Evolutionary conservation across 139 green algal genomes (phyloP).

Genomic region (Dunaliella primolecta): DNA sequence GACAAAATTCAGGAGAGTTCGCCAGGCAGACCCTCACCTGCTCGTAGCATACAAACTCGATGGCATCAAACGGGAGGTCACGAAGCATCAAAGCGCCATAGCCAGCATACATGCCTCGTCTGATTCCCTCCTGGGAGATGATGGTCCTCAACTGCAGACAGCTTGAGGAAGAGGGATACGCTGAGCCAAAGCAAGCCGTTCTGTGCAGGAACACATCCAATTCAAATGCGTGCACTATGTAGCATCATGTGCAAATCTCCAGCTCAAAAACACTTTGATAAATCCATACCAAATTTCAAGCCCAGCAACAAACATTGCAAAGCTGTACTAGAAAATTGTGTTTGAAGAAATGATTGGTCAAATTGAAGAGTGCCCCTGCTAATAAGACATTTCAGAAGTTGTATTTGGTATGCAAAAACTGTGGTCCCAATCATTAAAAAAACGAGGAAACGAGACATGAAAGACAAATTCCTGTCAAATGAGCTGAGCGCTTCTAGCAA

Average conservation of each 20-base stretch:
- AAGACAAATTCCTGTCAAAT: too few relatives aligned
- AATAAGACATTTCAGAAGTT: too few relatives aligned
- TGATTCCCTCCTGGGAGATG: constrained; percentile 68
- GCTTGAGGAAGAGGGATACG: neutral
- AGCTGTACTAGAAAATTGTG: neutral
- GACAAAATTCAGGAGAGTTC: too few relatives aligned
- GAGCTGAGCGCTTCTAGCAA: neutral
- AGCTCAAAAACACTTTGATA: neutral
- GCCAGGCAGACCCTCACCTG: too few relatives aligned
- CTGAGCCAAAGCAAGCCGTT: neutral
- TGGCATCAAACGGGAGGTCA: constrained; percentile 97
- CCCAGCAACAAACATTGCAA: neutral
- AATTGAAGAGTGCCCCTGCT: too few relatives aligned
- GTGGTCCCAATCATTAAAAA: too few relatives aligned
- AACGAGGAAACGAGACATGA: too few relatives aligned
- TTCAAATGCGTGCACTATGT: neutral
- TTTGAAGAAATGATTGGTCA: neutral
- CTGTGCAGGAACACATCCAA: neutral
- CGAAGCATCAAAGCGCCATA: constrained; percentile 97
- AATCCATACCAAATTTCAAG: neutral
- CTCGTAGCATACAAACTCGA: constrained; percentile 95
- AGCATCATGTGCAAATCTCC: neutral
- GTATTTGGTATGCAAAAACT: too few relatives aligned
- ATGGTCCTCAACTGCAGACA: constrained; percentile 65
- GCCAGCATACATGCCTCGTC: constrained; percentile 83